Conservation (phyloP, 192 early-diverging fungal genomes). For the Entomortierella parvispora region DNA sequence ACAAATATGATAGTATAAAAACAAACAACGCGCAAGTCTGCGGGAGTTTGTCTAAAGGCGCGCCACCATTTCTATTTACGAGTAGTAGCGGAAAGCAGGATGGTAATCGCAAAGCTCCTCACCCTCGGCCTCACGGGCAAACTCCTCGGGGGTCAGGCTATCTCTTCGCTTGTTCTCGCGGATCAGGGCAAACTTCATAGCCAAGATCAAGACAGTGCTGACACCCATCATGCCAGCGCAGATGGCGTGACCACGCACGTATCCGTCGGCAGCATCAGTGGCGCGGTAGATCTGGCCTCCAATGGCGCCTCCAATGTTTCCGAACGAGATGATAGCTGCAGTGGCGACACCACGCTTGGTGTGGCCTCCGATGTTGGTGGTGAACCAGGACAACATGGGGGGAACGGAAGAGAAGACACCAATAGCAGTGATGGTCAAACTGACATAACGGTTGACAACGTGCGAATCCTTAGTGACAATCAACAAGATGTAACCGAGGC, state of each 20-base stretch:
- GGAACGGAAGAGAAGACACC: constrained; percentile 66
- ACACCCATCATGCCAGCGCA: constrained; percentile 62
- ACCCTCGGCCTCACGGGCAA: constrained; percentile 43
- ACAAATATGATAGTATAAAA: too few relatives aligned
- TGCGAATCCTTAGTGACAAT: constrained; percentile 46
- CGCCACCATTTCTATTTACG: neutral
- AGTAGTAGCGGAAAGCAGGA: constrained; percentile 45
- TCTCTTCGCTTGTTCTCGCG: constrained; percentile 71
- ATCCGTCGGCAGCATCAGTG: constrained; percentile 64
- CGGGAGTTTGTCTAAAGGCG: too few relatives aligned
- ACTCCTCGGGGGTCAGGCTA: constrained; percentile 61
- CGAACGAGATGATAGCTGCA: constrained; percentile 73
- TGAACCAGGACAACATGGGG: constrained; percentile 70
- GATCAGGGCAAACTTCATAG: constrained; percentile 61
- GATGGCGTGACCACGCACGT: constrained; percentile 56
- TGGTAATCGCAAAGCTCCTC: constrained; percentile 60
- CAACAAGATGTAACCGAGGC: constrained; percentile 59
- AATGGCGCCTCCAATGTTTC: constrained; percentile 79
- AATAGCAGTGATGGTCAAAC: constrained; percentile 47
- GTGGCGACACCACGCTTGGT: constrained; percentile 77
- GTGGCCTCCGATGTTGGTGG: constrained; percentile 75
- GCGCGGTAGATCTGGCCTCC: constrained; percentile 79
- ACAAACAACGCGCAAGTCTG: too few relatives aligned
- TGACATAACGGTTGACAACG: constrained; percentile 52
- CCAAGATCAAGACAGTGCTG: constrained; percentile 57